Conservation (phyloP, 495 filamentous ascomycete species). For the Parachaetomium inaequale region DNA sequence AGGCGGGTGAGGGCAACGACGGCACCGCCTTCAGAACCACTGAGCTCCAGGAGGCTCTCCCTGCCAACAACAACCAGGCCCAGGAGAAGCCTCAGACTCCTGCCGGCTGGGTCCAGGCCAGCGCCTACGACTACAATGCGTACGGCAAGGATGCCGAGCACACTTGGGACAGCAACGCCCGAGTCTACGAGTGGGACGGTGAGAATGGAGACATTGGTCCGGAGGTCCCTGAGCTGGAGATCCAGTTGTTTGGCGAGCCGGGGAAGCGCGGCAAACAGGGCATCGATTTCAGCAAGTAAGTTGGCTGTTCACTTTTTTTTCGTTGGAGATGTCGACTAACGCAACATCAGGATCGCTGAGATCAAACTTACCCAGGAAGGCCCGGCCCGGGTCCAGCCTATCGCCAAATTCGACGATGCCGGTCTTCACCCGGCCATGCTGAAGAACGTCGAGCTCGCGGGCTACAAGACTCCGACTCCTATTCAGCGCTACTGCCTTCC, state of each 20-base stretch:
- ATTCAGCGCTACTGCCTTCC: constrained; percentile 85
- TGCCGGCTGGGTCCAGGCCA: constrained; percentile 52
- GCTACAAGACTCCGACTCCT: constrained; percentile 65
- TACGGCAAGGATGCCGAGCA: constrained; percentile 34
- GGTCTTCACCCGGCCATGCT: constrained; percentile 82
- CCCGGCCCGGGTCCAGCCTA: constrained; percentile 47
- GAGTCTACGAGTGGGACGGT: constrained; percentile 78
- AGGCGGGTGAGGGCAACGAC: neutral
- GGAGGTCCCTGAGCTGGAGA: constrained; percentile 60
- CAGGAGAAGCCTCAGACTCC: neutral
- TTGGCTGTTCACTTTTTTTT: constrained; percentile 2
- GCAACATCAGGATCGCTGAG: constrained; percentile 46
- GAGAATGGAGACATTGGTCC: constrained; percentile 86
- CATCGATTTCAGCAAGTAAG: constrained; percentile 49
- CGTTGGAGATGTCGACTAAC: constrained; percentile 19
- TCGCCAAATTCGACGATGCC: constrained; percentile 65
- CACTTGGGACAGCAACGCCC: constrained; percentile 47
- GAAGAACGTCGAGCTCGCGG: constrained; percentile 67
- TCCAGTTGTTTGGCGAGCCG: constrained; percentile 61
- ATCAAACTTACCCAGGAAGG: constrained; percentile 62
- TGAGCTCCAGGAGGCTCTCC: constrained; percentile 23
- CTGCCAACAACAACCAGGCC: neutral
- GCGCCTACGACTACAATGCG: constrained; percentile 49
- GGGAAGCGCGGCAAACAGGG: constrained; percentile 36
- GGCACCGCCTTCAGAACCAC: constrained; percentile 19